Conservation (phyloP, 169 alveolate species). For the Plasmodium chabaudi region DNA sequence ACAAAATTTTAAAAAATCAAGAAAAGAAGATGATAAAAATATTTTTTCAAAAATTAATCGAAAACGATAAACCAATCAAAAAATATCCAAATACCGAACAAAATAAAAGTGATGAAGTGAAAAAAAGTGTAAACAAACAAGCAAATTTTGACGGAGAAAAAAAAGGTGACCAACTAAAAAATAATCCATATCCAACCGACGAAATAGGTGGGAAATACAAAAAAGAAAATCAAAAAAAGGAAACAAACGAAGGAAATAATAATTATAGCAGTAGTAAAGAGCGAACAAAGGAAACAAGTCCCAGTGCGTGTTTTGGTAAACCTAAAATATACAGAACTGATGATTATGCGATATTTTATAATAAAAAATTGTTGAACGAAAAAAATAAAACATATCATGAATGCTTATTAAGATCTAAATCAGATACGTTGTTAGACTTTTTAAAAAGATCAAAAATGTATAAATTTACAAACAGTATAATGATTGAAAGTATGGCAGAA, state of each 20-base stretch:
- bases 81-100: too few species aligned
- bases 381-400: conserved; percentile 48
- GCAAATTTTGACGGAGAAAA: background rate
- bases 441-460: conserved; percentile 33
- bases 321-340: conserved; percentile 64
- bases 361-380: conserved; percentile 49
- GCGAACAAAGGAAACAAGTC: too few species aligned
- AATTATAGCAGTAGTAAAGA: background rate
- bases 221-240: conserved; percentile 10
- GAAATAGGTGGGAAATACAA: too few species aligned
- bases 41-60: background rate
- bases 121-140: background rate
- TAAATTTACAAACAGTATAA: conserved; percentile 7
- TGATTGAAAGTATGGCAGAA: conserved; percentile 4
- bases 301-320: conserved; percentile 48
- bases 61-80: too few species aligned
- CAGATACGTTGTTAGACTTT: conserved; percentile 65
- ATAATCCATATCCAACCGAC: too few species aligned
- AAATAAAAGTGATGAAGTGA: background rate
- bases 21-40: background rate
- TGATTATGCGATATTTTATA: conserved; percentile 42
- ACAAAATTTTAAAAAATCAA: conserved; percentile 4
- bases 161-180: background rate
- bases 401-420: conserved; percentile 57
- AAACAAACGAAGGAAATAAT: background rate